Conservation (phyloP, 139 green algal genomes). For the Pycnococcus provasolii region DNA sequence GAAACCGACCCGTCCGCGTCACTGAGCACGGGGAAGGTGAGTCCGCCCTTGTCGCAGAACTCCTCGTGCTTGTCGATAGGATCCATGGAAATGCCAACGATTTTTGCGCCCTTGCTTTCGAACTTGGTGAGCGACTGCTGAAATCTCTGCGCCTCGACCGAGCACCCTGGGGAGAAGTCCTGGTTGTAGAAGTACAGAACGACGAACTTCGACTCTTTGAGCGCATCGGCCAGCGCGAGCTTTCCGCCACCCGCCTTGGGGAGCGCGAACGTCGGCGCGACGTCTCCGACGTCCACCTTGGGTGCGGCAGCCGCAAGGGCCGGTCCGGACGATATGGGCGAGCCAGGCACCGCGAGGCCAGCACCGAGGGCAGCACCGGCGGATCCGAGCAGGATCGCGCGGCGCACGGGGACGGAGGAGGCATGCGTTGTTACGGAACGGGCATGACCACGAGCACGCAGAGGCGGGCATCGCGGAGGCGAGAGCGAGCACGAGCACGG, state of each 20-base stretch:
- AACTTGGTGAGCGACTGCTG: conserved; percentile 15
- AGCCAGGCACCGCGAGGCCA: too few species aligned
- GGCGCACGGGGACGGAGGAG: too few species aligned
- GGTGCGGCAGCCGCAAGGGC: neutral
- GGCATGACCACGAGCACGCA: too few species aligned
- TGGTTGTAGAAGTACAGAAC: conserved; percentile 30
- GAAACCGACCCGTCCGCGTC: conserved; percentile 13
- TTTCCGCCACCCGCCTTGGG: conserved; percentile 1
- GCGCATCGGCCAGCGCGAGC: neutral
- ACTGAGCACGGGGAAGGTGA: conserved; percentile 19
- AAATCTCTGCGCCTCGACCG: conserved; percentile 23
- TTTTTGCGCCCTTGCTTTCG: conserved; percentile 1
- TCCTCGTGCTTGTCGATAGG: conserved; percentile 20
- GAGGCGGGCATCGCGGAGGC: too few species aligned
- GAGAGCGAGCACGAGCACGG: too few species aligned
- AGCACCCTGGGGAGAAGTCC: conserved; percentile 18
- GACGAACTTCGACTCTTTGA: conserved; percentile 6
- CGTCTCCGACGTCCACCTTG: conserved; percentile 5
- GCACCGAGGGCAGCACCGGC: too few species aligned
- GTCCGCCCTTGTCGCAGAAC: conserved; percentile 21
- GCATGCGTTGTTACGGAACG: too few species aligned
- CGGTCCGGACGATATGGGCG: too few species aligned
- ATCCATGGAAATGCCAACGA: conserved; percentile 29
- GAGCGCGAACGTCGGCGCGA: conserved; percentile 6
- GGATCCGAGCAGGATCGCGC: too few species aligned